Evolutionary conservation across 2,329 filamentous ascomycete species (phyloP).

Genomic region (Neonectria magnoliae): DNA sequence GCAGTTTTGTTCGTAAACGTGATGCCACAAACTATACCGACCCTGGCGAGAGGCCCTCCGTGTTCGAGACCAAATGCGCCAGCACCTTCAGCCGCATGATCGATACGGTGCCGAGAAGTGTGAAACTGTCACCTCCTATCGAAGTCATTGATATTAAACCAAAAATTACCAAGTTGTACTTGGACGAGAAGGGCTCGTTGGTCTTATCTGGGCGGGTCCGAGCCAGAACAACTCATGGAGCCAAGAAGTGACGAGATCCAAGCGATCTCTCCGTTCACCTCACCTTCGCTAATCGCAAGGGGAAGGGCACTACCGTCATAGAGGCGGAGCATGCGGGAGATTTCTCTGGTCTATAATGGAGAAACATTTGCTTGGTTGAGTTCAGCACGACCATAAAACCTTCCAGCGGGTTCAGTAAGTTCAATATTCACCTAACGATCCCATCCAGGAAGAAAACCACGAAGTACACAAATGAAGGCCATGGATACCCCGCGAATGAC

Average conservation of each 20-base stretch:
- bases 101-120: conserved; percentile 45
- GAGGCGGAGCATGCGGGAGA: conserved; percentile 23
- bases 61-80: conserved; percentile 50
- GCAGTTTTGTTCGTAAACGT: conserved; percentile 55
- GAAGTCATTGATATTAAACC: conserved; percentile 46
- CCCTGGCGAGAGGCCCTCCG: conserved; percentile 47
- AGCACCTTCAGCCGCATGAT: conserved; percentile 49
- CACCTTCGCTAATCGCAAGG: conserved; percentile 21
- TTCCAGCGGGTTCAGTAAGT: conserved; percentile 44
- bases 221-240: conserved; percentile 26
- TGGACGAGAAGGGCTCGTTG: conserved; percentile 40
- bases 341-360: conserved; percentile 36
- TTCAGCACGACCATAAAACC: conserved; percentile 40
- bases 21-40: conserved; percentile 56
- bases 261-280: conserved; percentile 39
- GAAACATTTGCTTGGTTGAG: conserved; percentile 45
- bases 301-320: conserved; percentile 18
- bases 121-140: conserved; percentile 44
- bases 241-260: conserved; percentile 30
- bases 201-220: conserved; percentile 43
- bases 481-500: conserved; percentile 44
- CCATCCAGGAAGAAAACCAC: conserved; percentile 36
- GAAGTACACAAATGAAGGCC: conserved; percentile 40
- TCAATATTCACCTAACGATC: conserved; percentile 43
- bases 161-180: conserved; percentile 41